Evolutionary conservation across 1,139 yeast genomes (phyloP).

Genomic region (Magnusiomyces clavatus): DNA sequence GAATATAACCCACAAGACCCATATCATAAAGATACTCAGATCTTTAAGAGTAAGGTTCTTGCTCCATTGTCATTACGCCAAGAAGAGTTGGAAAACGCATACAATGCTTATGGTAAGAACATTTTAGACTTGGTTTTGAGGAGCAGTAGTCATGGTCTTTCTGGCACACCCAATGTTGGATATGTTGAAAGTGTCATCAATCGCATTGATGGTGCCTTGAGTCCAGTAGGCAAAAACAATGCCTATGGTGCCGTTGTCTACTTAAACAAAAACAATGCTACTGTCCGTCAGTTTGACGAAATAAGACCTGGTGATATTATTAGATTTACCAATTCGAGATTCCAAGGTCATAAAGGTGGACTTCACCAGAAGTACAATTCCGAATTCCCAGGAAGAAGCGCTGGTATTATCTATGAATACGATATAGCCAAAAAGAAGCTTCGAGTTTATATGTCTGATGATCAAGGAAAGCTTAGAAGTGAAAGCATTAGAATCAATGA

Average conservation of each 20-base stretch:
- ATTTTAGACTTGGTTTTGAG: conserved; percentile 25
- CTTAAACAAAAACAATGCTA: conserved; percentile 50
- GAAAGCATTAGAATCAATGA: conserved; percentile 63
- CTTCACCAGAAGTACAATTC: conserved; percentile 41
- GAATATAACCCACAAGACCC: conserved; percentile 54
- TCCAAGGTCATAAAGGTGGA: conserved; percentile 55
- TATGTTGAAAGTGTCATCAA: conserved; percentile 13
- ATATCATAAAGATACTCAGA: conserved; percentile 5
- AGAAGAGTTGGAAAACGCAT: conserved; percentile 44
- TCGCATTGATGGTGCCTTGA: conserved; percentile 38
- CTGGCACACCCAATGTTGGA: conserved; percentile 2
- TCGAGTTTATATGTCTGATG: conserved; percentile 44
- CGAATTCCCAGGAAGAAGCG: conserved; percentile 40
- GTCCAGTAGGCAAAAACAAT: conserved; percentile 51
- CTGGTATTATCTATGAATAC: conserved; percentile 53
- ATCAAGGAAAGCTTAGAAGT: conserved; percentile 45
- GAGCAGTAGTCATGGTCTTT: conserved; percentile 18
- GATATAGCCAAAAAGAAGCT: conserved; percentile 71
- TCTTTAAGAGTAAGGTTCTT: conserved; percentile 26
- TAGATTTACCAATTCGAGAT: conserved; percentile 65
- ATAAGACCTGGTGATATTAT: conserved; percentile 78
- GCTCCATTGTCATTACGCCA: conserved; percentile 38
- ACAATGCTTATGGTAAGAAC: conserved; percentile 34
- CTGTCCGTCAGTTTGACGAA: conserved; percentile 52
- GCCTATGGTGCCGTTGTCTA: conserved; percentile 71